phyloP scores from a whole-genome alignment of 2,329 filamentous ascomycete species.

The Aspergillus costaricaensis region DNA sequence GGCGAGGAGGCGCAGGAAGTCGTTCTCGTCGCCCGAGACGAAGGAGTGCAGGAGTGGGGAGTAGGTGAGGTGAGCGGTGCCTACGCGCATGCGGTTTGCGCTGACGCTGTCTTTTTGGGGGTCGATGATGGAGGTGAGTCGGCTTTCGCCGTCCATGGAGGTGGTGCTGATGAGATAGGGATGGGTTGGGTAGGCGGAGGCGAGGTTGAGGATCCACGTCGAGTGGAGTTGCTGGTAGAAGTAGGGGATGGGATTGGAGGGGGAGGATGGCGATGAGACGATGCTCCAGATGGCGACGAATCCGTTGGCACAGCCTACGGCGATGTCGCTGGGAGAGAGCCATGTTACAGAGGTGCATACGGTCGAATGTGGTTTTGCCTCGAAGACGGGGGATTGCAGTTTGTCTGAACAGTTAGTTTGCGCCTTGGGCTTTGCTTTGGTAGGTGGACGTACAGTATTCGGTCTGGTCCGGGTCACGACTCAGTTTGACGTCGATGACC shows the following conservation, averaged over 20 bases:
- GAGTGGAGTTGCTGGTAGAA: conserved; percentile 41
- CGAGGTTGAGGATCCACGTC: conserved; percentile 42
- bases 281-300: conserved; percentile 57
- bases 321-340: conserved; percentile 58
- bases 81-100: conserved; percentile 53
- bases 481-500: conserved; percentile 54
- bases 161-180: conserved; percentile 56
- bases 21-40: conserved; percentile 57
- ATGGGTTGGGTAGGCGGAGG: conserved; percentile 55
- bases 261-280: conserved; percentile 19
- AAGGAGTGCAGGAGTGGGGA: conserved; percentile 58
- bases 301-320: conserved; percentile 59
- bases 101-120: conserved; percentile 48
- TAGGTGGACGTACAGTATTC: conserved; percentile 35
- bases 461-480: conserved; percentile 26
- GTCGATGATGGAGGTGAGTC: conserved; percentile 57
- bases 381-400: conserved; percentile 52
- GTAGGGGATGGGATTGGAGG: conserved; percentile 31
- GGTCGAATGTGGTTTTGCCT: conserved; percentile 51
- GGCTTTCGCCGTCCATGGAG: conserved; percentile 57
- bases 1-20: conserved; percentile 51
- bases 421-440: not conserved
- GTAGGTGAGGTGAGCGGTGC: conserved; percentile 53
- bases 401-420: conserved; percentile 34
- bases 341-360: conserved; percentile 60